Evolutionary conservation across 169 alveolate species (phyloP).

Genomic region (Plasmodium knowlesi): DNA sequence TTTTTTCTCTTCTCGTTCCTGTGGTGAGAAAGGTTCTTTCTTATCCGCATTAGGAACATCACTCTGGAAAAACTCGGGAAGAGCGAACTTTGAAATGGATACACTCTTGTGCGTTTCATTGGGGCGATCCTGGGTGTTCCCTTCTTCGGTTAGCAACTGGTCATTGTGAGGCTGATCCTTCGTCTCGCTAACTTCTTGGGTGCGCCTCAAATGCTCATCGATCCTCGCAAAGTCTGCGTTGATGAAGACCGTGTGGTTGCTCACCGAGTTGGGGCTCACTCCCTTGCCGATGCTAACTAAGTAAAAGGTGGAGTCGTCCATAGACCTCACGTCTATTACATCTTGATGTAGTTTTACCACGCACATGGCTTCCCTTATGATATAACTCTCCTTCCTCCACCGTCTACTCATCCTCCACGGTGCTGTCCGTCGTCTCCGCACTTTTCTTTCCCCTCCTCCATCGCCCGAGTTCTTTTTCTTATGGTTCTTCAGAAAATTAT

Average conservation of each 20-base stretch:
- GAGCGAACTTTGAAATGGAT: neutral
- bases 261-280: slow-evolving; percentile 13
- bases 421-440: neutral
- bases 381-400: slow-evolving; percentile 18
- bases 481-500: slow-evolving; percentile 37
- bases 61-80: neutral
- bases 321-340: slow-evolving; percentile 38
- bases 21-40: neutral
- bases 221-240: slow-evolving; percentile 3
- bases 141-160: neutral
- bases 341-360: slow-evolving; percentile 50
- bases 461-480: neutral
- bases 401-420: neutral
- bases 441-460: neutral
- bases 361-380: slow-evolving; percentile 62
- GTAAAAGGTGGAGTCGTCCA: slow-evolving; percentile 45
- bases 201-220: neutral
- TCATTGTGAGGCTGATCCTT: neutral
- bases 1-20: neutral
- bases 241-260: slow-evolving; percentile 29
- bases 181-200: neutral
- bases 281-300: slow-evolving; percentile 54
- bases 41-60: neutral
- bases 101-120: neutral
- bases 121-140: neutral